Percentiles rank a stretch among this genome's conserved stretches.
Conservation (phyloP, 495 filamentous ascomycete species). For the Neurospora sp. region DNA sequence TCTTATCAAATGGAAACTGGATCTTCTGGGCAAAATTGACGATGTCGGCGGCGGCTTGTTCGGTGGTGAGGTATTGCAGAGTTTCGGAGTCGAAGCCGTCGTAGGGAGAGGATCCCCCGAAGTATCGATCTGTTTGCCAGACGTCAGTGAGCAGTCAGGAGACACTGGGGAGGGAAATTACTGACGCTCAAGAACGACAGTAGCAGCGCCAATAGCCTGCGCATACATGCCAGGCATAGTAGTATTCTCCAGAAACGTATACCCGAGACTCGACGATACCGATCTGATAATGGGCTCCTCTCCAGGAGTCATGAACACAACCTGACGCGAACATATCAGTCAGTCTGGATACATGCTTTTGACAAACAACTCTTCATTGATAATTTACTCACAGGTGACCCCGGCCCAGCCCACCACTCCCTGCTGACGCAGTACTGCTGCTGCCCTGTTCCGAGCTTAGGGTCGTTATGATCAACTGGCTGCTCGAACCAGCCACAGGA, state of each 20-base stretch:
- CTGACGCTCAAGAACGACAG: conserved; percentile 47
- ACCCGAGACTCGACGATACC: conserved; percentile 8
- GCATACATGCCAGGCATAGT: conserved; percentile 42
- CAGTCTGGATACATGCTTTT: neutral
- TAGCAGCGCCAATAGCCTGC: conserved; percentile 45
- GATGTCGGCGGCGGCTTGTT: conserved; percentile 50
- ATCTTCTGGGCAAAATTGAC: conserved; percentile 53
- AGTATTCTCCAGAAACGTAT: conserved; percentile 39
- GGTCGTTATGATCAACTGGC: conserved; percentile 16
- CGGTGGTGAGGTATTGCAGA: conserved; percentile 50
- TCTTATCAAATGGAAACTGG: conserved; percentile 45
- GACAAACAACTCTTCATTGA: too few relatives aligned
- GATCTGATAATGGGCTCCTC: conserved; percentile 41
- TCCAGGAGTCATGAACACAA: conserved; percentile 48
- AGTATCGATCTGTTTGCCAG: conserved; percentile 40
- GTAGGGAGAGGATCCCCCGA: conserved; percentile 52
- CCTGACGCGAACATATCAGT: conserved; percentile 14
- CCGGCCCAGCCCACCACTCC: conserved; percentile 12
- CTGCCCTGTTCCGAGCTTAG: conserved; percentile 9
- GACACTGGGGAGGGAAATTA: neutral
- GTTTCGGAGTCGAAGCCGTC: conserved; percentile 43
- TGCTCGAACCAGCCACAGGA: conserved; percentile 17
- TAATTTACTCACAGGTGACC: conserved; percentile 15
- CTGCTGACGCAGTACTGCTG: conserved; percentile 18
- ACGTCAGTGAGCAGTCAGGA: neutral